These are phyloP conservation scores for Thalassiosira mediterranea DNA, from an alignment of 352 stramenopile species.

Conservation along the genomic window DNA sequence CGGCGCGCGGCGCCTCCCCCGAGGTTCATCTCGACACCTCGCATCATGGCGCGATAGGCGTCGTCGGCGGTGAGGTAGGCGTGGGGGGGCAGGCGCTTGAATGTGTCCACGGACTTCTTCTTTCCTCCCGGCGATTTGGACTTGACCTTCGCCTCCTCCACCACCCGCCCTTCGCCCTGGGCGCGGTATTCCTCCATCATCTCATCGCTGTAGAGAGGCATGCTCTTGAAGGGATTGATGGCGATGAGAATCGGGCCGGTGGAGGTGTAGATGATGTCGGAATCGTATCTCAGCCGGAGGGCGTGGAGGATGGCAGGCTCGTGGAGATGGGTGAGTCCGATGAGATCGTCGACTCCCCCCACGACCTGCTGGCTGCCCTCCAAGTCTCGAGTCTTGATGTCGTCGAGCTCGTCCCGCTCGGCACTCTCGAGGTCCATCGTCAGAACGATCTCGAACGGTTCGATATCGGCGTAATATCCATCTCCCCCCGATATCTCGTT, in stretches of 20 bases:
- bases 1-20: background rate
- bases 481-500: constrained; percentile 26
- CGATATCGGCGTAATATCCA: constrained; percentile 61
- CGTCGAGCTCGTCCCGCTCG: constrained; percentile 76
- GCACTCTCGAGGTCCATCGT: constrained; percentile 75
- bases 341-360: constrained; percentile 84
- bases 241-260: constrained; percentile 96
- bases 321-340: constrained; percentile 93
- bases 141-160: background rate
- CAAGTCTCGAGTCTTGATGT: constrained; percentile 76
- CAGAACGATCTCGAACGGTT: constrained; percentile 66
- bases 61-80: constrained; percentile 68
- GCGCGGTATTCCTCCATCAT: constrained; percentile 56
- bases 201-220: constrained; percentile 67
- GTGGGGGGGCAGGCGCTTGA: constrained; percentile 50
- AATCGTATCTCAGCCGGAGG: constrained; percentile 89
- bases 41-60: constrained; percentile 78
- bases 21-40: constrained; percentile 46
- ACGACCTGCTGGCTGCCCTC: constrained; percentile 52
- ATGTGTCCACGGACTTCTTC: constrained; percentile 1
- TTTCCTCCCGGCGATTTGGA: constrained; percentile 34
- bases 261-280: constrained; percentile 92
- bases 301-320: constrained; percentile 95
- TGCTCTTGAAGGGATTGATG: constrained; percentile 92
- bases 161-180: constrained; percentile 44